Base-by-base conservation (phyloP, 257 asterid species). In the Catharanthus roseus region DNA sequence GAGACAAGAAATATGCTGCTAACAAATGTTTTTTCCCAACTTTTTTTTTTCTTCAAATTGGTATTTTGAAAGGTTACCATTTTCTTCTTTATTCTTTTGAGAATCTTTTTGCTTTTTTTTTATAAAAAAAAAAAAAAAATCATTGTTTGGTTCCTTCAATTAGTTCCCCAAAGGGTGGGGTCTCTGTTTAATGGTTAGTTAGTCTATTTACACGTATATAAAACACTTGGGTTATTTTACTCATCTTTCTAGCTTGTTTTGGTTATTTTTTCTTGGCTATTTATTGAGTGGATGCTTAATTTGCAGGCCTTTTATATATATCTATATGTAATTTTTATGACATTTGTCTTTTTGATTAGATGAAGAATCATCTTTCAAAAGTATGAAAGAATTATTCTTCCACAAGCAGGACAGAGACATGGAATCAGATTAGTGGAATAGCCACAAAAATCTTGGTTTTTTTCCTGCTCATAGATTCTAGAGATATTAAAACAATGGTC, bases 201-300 rank as follows among this genome's bases (percentile, higher is more conserved):
- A 47, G 65, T 67, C 29, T 73, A 38, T 68, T 74, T 67, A 63
- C 81, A 78, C 78, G 75, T 78, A 69, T 64, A 16, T 34, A 36
- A 29, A 54, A 54, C 56, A 68, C 70, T 70, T 64, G 3, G 23
- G 10, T 16, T 15, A n/a, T n/a, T n/a, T n/a, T n/a, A 33, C 61
- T 11, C 55, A 34, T 39, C 16, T 33, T 60, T 63, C 53, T 53
- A 10, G 5, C 36, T 11, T 50, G 23, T 4, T 44, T 74, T 39
- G 42, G 53, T 53, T 26, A 13, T 34, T 38, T 54, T 55, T 62
- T 50, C 61, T 19, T 68, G 16, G 18, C 21, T n/a, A 19, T 62
- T 38, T 21, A 44, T 56, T 68, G 38, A 64, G 76, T 69, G 72
- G 78, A 62, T 76, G 57, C 50, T 73, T 76, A 73, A 71, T 47